Evolutionary conservation across 805 yeast species (phyloP).

Genomic region (Teunomyces pallodes): DNA sequence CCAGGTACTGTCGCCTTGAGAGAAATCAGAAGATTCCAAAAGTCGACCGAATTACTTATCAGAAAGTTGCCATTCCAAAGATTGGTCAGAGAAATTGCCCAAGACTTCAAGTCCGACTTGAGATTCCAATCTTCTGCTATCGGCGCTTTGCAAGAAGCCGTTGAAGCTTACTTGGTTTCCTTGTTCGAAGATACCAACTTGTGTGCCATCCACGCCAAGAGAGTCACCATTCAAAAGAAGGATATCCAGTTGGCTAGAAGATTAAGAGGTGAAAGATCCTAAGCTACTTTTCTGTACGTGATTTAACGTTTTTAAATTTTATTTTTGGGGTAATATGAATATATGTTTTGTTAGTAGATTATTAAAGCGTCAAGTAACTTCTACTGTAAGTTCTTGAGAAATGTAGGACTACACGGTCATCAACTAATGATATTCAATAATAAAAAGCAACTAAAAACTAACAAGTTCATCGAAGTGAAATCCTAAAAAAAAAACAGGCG

Average conservation of each 20-base stretch:
- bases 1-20: constrained; percentile 51
- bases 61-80: constrained; percentile 49
- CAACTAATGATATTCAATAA: background rate
- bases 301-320: constrained; percentile 8
- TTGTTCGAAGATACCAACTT: constrained; percentile 48
- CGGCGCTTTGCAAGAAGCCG: constrained; percentile 48
- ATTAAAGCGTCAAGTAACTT: no score
- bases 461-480: no score
- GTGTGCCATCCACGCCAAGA: constrained; percentile 50
- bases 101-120: constrained; percentile 46
- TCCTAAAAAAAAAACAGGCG: background rate
- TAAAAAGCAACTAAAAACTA: no score
- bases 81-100: constrained; percentile 48
- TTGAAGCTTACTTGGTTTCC: constrained; percentile 47
- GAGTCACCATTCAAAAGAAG: constrained; percentile 48
- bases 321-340: constrained; percentile 3
- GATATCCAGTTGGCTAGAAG: constrained; percentile 49
- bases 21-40: constrained; percentile 49
- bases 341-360: constrained; percentile 2
- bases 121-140: constrained; percentile 48
- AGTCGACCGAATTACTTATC: constrained; percentile 45
- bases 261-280: constrained; percentile 49
- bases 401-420: background rate
- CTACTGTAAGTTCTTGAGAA: no score
- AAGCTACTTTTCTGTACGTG: constrained; percentile 8